These are phyloP conservation scores for Phytopythium delawarense DNA, from an alignment of 352 stramenopile genomes.

Conservation along the genomic window DNA sequence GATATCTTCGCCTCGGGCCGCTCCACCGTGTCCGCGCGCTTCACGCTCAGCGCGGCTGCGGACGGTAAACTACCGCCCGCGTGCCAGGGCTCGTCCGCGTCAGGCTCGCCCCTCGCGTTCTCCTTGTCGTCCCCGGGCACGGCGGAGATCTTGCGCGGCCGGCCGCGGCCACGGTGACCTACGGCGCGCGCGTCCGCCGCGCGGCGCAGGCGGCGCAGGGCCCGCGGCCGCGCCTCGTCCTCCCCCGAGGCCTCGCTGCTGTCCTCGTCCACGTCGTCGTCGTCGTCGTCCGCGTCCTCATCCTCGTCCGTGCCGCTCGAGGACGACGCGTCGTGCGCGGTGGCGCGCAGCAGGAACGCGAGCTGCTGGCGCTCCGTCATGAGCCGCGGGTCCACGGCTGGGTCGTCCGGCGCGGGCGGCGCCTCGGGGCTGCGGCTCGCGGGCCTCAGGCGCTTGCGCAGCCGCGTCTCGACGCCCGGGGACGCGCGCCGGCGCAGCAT, in stretches of 20 bases:
- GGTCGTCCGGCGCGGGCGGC: not conserved
- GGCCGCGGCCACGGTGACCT: slow-evolving; percentile 18
- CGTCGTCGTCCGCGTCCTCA: not conserved
- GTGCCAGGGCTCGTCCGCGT: not conserved
- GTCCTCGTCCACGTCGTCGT: not conserved
- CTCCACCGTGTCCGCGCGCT: not conserved
- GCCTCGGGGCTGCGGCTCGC: not conserved
- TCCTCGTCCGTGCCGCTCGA: slow-evolving; percentile 20
- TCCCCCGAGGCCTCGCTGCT: slow-evolving; percentile 24
- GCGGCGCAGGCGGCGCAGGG: slow-evolving; percentile 13
- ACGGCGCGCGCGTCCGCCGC: slow-evolving; percentile 6
- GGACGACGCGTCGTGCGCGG: slow-evolving; percentile 53
- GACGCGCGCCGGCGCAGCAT: slow-evolving; percentile 1
- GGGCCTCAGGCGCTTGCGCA: slow-evolving; percentile 1
- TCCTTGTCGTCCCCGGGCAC: slow-evolving; percentile 16
- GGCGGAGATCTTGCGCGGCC: slow-evolving; percentile 41
- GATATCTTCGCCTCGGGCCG: not conserved
- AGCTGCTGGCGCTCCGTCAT: slow-evolving; percentile 86
- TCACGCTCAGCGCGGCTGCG: not conserved
- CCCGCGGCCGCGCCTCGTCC: slow-evolving; percentile 14
- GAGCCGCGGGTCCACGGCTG: slow-evolving; percentile 37
- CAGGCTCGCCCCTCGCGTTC: not conserved
- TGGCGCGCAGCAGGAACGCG: slow-evolving; percentile 75
- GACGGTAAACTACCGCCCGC: not conserved
- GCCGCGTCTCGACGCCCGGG: not conserved